Conservation (phyloP, 306 rosid genomes). For the Vicia villosa region DNA sequence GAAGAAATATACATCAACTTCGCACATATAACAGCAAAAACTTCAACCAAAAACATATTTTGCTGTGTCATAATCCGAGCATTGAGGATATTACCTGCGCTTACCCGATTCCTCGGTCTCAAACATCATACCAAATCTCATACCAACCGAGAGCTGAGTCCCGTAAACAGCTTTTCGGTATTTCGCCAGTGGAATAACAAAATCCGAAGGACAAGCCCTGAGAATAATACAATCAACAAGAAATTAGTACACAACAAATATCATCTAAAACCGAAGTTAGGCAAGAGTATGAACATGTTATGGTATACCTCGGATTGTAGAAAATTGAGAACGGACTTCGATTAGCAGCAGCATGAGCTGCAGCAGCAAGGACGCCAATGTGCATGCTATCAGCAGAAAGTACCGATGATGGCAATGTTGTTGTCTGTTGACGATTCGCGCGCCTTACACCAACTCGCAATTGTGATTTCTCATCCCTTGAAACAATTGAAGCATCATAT, state of each 20-base stretch:
- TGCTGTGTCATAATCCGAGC: background rate
- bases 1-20: conserved; percentile 25
- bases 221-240: conserved; percentile 4
- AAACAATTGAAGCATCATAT: conserved; percentile 13
- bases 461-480: conserved; percentile 93
- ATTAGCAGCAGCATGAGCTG: conserved; percentile 95
- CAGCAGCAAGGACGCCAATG: conserved; percentile 98
- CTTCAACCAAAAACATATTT: background rate
- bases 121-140: conserved; percentile 99
- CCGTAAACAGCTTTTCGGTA: conserved; percentile 82
- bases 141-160: conserved; percentile 84
- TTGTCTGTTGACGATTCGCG: conserved; percentile 91
- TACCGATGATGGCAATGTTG: conserved; percentile 89
- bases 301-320: conserved; percentile 88
- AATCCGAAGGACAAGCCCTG: conserved; percentile 99
- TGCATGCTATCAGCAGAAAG: conserved; percentile 99
- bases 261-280: background rate
- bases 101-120: conserved; percentile 98
- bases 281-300: background rate
- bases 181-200: conserved; percentile 80
- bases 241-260: background rate
- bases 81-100: conserved; percentile 69
- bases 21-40: background rate
- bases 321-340: conserved; percentile 85
- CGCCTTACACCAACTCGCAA: conserved; percentile 86